phyloP scores from a whole-genome alignment of 441 rosid species.

The Croton setiger region DNA sequence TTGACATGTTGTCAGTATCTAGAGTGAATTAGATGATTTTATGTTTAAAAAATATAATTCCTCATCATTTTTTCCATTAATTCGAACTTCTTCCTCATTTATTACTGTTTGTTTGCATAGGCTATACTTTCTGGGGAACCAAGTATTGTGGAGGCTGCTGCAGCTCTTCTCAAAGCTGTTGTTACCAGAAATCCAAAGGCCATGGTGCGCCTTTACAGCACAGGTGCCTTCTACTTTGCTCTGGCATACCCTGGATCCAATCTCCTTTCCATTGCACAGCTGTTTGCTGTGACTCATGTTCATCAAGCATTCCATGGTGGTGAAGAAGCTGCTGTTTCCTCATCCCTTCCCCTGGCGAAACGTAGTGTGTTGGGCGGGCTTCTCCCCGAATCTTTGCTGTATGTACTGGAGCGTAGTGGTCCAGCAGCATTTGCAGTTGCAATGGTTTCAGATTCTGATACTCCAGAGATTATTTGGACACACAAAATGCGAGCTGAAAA shows the following conservation, averaged over 20 bases:
- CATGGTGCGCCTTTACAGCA: constrained; percentile 93
- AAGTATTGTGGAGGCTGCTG: constrained; percentile 92
- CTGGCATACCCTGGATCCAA: constrained; percentile 99
- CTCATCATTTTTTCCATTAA: not conserved
- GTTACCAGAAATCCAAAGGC: constrained; percentile 99
- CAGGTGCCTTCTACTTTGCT: constrained; percentile 98
- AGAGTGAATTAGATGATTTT: not conserved
- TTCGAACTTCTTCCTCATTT: not conserved
- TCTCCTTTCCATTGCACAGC: constrained; percentile 87
- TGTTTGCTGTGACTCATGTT: constrained; percentile 91
- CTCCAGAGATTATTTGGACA: constrained; percentile 99
- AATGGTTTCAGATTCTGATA: constrained; percentile 99
- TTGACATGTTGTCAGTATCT: not conserved
- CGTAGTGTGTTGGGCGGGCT: constrained; percentile 99
- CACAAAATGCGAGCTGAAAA: constrained; percentile 99
- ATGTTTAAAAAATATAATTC: not conserved
- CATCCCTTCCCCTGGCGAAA: constrained; percentile 96
- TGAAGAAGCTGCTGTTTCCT: constrained; percentile 99
- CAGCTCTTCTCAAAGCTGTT: constrained; percentile 89
- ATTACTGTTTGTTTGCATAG: constrained; percentile 33
- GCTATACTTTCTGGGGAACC: constrained; percentile 99
- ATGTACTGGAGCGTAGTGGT: constrained; percentile 99
- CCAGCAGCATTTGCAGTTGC: constrained; percentile 98
- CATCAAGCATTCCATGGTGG: constrained; percentile 99
- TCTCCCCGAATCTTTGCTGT: constrained; percentile 95